phyloP scores from a whole-genome alignment of 2,329 filamentous ascomycete genomes.

The Colletotrichum australisinense region DNA sequence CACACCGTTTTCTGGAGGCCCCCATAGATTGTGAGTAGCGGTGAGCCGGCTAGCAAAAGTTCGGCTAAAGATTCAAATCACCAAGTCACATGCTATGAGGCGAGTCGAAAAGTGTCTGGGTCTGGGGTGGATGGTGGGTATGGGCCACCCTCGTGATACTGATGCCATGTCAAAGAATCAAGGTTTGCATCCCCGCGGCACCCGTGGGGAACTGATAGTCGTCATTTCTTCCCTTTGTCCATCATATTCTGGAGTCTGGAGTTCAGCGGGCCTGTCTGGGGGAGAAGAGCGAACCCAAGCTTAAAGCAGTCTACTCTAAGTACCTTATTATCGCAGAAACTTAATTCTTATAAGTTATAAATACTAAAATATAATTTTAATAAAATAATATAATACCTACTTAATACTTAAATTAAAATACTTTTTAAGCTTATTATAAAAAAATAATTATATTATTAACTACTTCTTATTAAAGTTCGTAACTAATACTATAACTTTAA shows the following conservation, averaged over 20 bases:
- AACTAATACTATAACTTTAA: no score
- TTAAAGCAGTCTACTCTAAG: not conserved
- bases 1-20: not conserved
- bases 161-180: not conserved
- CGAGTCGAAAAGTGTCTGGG: not conserved
- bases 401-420: no score
- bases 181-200: not conserved
- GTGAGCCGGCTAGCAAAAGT: not conserved
- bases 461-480: no score
- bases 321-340: no score
- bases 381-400: no score
- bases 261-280: not conserved
- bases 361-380: no score
- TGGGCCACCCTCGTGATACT: not conserved
- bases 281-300: not conserved
- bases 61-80: not conserved
- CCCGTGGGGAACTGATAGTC: not conserved
- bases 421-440: no score
- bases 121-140: not conserved
- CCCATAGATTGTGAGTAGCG: not conserved
- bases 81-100: not conserved
- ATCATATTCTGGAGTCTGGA: not conserved
- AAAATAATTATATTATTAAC: no score
- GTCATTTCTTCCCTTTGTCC: not conserved
- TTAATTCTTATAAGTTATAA: no score